Evolutionary conservation across 257 asterid species (phyloP), one percentile per base, ranked within the genome.

Genomic region (Agastache rugosa): DNA sequence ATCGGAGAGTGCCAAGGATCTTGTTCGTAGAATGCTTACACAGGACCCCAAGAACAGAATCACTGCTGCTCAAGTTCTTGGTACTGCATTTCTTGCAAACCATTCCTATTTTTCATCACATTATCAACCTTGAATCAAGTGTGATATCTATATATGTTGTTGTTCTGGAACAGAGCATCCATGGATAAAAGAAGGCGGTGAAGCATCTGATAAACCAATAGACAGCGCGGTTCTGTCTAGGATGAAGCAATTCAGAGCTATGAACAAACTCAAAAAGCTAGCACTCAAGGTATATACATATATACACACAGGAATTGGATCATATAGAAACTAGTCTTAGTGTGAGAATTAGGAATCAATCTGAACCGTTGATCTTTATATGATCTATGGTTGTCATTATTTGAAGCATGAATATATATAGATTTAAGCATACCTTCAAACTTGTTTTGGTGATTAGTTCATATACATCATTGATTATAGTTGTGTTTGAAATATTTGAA

Each of bases 161-260:
- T 35, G 41, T 37, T 9, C 9, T 39, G 44, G 41, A 1, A 19
- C 45, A 92, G 98, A 90, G 84, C 98, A 92, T 82, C 94, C 96
- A 6, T 92, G 98, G 98, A 71, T 92, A 20, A 86, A 83, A 78
- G 96, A 86, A 83, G 98, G 88, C 14, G 94, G 93, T 22, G 96
- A 87, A 68, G 98, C 96, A 53, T 86, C 98, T 41, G 97, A 92
- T 74, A 87, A 85, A 69, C 98, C 97, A 54, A 81, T 92, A 59
- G 97, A 90, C 75, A 89, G 88, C 50, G 98, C 97, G 34, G 98
- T 92, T 42, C 91, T 92, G 19, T 80, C 96, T 2, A 87, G 97
- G 81, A 90, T 92, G 96, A 92, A 90, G 90, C 97, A 92, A 67
- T 92, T 92, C 89, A 80, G 96, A 82, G 97, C 97, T 16, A 92